Percentiles rank a stretch among this genome's conserved stretches.
These are phyloP conservation scores for Naganishia vishniacii DNA, from an alignment of 768 basidiomycete genomes.

Conservation along the genomic window DNA sequence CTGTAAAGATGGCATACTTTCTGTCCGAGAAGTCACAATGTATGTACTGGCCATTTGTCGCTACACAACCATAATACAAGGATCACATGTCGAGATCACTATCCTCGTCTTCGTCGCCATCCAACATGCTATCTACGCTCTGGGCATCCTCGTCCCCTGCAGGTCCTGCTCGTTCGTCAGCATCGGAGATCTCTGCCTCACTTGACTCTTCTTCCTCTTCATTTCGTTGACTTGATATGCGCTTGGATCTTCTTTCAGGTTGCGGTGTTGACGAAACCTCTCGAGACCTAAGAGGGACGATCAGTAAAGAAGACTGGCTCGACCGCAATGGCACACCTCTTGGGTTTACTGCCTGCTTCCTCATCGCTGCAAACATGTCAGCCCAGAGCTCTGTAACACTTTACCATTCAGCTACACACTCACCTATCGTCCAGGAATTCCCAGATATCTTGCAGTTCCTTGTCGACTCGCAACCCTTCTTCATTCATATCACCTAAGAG, in stretches of 20 bases:
- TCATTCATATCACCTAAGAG: conserved; percentile 63
- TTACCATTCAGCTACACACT: conserved; percentile 17
- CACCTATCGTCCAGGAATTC: conserved; percentile 38
- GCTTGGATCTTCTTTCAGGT: neutral
- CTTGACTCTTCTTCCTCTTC: neutral
- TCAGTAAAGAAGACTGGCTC: neutral
- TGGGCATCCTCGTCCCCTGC: conserved; percentile 6
- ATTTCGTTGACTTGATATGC: neutral
- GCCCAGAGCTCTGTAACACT: neutral
- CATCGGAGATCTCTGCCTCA: conserved; percentile 1
- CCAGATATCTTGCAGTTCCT: conserved; percentile 32
- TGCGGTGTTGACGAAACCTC: conserved; percentile 3
- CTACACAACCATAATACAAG: too few species aligned
- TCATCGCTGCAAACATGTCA: neutral
- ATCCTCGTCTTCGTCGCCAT: conserved; percentile 19
- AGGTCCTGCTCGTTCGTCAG: neutral
- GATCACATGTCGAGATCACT: neutral
- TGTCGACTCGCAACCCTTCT: conserved; percentile 30
- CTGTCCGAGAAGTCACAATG: too few species aligned
- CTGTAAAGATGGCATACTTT: too few species aligned
- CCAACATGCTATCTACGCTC: conserved; percentile 16
- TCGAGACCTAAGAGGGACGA: neutral
- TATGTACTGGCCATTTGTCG: too few species aligned
- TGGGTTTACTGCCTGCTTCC: neutral
- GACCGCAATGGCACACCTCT: neutral